Percentiles rank a stretch among this genome's conserved stretches.
Evolutionary conservation across 1,139 yeast genomes (phyloP).

Genomic region (Geotrichum citri-aurantii): DNA sequence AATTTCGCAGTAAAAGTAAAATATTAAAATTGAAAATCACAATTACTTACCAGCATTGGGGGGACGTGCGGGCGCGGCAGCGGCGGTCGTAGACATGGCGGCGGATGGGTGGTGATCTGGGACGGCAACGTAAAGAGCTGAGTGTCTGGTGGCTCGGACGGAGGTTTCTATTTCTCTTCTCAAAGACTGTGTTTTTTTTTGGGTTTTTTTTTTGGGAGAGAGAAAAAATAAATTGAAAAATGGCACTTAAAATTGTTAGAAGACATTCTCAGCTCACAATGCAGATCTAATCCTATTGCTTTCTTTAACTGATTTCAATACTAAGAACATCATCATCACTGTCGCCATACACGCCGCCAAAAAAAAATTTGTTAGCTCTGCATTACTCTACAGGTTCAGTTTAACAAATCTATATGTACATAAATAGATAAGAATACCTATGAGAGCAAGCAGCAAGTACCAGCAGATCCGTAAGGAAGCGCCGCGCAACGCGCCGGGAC

Average conservation of each 20-base stretch:
- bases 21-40: not conserved
- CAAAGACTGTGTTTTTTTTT: too few species aligned
- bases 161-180: not conserved
- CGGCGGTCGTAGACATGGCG: not conserved
- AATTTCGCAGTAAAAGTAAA: not conserved
- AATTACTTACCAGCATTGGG: conserved; percentile 17
- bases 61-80: conserved; percentile 6
- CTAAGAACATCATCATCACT: not conserved
- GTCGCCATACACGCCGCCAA: not conserved
- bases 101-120: not conserved
- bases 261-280: too few species aligned
- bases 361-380: not conserved
- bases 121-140: not conserved
- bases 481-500: not conserved
- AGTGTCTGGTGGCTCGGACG: not conserved
- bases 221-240: too few species aligned
- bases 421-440: not conserved
- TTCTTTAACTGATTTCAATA: too few species aligned
- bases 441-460: not conserved
- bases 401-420: too few species aligned
- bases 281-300: not conserved
- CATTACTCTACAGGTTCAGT: too few species aligned
- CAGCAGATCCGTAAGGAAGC: not conserved
- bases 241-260: too few species aligned
- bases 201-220: too few species aligned